Base-by-base conservation (phyloP, 805 yeast species). In the Yarrowia sp. region DNA sequence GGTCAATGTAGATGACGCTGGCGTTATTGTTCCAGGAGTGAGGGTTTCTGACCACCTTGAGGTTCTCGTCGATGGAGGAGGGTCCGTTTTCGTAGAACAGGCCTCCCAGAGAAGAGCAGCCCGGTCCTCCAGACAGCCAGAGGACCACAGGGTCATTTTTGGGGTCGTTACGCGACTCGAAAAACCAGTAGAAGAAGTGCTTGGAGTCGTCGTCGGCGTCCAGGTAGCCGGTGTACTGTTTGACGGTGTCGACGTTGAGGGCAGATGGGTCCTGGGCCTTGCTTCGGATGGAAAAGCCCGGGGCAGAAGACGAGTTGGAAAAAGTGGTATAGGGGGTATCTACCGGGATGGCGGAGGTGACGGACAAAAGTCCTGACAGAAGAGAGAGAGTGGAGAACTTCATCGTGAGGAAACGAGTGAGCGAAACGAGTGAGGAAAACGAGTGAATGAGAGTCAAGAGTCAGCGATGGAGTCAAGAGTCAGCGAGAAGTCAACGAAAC, bases 71-170 rank as follows among this genome's bases (percentile, higher is more conserved):
- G 69, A 90, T 85, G 17, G 86, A 82, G 0, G 93, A 82, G n/a
- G 95, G 92, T 24, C 96, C 95, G 74, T 88, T 82, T 74, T 90
- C 95, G 74, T 89, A 89, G 75, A 89, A 87, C 70, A 89, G 81
- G 0, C 95, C 95, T 7, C 92, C 88, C 75, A 88, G 77, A 2
- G 94, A 88, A 13, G 92, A 87, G 76, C 94, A 89, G 0, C 96
- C 95, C 53, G 96, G 96, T 3, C 96, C 96, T 71, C 96, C 96
- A 75, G 89, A 89, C 73, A 90, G 81, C 94, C 95, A 90, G 72
- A 91, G 80, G 65, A 91, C 83, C 42, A 90, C 80, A 0, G 96
- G 96, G 77, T 90, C 96, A 69, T 82, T 89, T 68, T 79, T 79
- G 7, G 96, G 95, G 76, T 89, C 91, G 75, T 86, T 87, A 82